A percentile compares a stretch with the other conserved stretches of the same genome.
These are phyloP conservation scores for Oryza australiensis DNA, from an alignment of 176 grass and related monocot genomes.

Conservation along the genomic window DNA sequence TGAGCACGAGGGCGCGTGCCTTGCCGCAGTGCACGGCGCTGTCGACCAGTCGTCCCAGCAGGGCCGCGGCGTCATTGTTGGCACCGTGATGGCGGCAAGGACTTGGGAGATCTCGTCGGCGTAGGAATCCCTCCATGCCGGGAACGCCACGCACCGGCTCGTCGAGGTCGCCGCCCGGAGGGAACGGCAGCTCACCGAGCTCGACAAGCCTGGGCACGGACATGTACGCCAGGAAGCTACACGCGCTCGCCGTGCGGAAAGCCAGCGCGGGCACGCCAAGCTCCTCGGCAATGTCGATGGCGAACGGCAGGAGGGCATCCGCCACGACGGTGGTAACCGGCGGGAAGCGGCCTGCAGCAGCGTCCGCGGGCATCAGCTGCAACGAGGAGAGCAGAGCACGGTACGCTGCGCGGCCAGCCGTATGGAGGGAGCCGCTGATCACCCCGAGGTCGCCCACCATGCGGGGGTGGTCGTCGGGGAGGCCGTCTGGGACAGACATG, in stretches of 20 bases:
- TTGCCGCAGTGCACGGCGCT: neutral
- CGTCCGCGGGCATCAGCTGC: no score
- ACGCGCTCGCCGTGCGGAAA: constrained; percentile 21
- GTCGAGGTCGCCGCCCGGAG: constrained; percentile 29
- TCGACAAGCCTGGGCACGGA: constrained; percentile 38
- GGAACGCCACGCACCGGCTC: constrained; percentile 21
- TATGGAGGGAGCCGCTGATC: no score
- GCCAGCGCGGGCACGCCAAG: constrained; percentile 6
- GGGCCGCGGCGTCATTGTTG: neutral
- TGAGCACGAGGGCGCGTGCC: neutral
- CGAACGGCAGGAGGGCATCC: constrained; percentile 34
- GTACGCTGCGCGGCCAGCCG: no score
- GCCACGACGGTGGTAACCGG: constrained; percentile 40
- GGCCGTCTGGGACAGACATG: neutral
- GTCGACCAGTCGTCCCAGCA: neutral
- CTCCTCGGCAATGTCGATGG: constrained; percentile 41
- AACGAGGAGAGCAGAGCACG: no score
- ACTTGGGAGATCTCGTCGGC: constrained; percentile 21
- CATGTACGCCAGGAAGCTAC: constrained; percentile 29
- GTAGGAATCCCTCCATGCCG: constrained; percentile 42
- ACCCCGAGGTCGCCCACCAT: no score
- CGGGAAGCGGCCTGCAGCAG: neutral
- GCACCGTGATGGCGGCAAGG: neutral
- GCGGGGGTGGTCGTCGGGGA: neutral
- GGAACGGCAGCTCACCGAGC: constrained; percentile 32